Evolutionary conservation across 352 stramenopile species (phyloP).

Genomic region (Phytophthora colocasiae): DNA sequence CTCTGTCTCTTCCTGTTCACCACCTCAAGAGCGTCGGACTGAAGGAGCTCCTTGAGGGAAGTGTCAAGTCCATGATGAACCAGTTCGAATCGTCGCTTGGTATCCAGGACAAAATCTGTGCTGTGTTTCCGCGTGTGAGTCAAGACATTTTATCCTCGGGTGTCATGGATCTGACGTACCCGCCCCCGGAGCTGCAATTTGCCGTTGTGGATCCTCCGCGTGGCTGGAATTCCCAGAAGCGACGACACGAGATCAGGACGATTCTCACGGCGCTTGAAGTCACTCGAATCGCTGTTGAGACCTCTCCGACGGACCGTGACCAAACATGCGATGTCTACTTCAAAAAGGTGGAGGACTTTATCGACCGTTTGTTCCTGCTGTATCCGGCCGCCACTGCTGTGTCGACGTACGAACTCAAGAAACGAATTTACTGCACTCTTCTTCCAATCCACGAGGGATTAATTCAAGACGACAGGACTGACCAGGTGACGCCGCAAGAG

Average conservation of each 20-base stretch:
- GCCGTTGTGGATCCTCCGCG: constrained; percentile 33
- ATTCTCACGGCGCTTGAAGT: constrained; percentile 45
- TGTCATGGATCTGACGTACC: constrained; percentile 36
- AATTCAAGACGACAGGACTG: constrained; percentile 14
- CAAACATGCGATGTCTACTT: constrained; percentile 69
- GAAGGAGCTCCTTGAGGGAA: constrained; percentile 54
- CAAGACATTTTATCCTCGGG: constrained; percentile 44
- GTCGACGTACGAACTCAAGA: constrained; percentile 76
- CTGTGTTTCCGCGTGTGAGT: constrained; percentile 26
- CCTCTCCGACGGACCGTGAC: constrained; percentile 24
- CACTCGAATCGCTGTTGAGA: constrained; percentile 26
- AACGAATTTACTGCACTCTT: constrained; percentile 54
- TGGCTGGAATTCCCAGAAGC: constrained; percentile 52
- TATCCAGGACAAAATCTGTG: constrained; percentile 40
- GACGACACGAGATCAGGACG: constrained; percentile 30
- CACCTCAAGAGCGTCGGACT: constrained; percentile 39
- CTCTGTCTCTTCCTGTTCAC: constrained; percentile 29
- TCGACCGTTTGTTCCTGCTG: constrained; percentile 62
- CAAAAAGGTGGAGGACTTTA: constrained; percentile 54
- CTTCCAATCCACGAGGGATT: constrained; percentile 62
- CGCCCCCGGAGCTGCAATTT: constrained; percentile 57
- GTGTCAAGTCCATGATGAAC: constrained; percentile 41
- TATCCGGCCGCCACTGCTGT: constrained; percentile 30
- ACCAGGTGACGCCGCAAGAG: constrained; percentile 21
- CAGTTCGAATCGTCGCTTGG: constrained; percentile 36